These are phyloP conservation scores for Trichosporon coremiiforme DNA, from an alignment of 1,284 basidiomycete genomes.

Conservation along the genomic window DNA sequence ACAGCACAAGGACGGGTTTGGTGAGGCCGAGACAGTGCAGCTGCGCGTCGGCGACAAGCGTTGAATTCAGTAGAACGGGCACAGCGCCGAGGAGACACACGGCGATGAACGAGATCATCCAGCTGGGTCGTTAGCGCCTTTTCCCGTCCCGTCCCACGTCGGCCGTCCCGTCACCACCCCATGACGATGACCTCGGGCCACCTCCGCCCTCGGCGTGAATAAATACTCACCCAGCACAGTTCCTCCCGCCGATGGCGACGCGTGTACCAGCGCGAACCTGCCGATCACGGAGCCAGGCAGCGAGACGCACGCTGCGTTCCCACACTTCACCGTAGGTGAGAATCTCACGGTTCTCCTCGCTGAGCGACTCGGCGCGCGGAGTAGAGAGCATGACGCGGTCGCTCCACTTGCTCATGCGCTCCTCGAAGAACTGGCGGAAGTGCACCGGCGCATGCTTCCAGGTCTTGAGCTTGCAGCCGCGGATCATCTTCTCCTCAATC, in stretches of 20 bases:
- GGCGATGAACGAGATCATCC: conserved; percentile 46
- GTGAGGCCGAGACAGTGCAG: conserved; percentile 41
- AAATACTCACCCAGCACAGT: conserved; percentile 38
- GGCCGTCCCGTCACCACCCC: background rate
- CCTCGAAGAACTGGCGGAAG: conserved; percentile 12
- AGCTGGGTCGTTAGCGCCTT: conserved; percentile 38
- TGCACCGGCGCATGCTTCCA: conserved; percentile 45
- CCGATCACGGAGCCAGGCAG: conserved; percentile 40
- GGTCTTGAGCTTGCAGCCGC: conserved; percentile 35
- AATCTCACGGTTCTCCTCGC: conserved; percentile 21
- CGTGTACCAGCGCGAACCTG: conserved; percentile 41
- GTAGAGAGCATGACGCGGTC: conserved; percentile 9
- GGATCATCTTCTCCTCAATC: conserved; percentile 41
- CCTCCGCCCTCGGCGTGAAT: background rate
- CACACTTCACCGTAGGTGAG: conserved; percentile 31
- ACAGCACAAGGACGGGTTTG: conserved; percentile 38
- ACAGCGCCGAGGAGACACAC: conserved; percentile 48
- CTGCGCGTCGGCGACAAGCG: conserved; percentile 43
- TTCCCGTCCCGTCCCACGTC: background rate
- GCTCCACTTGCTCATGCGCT: background rate
- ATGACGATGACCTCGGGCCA: background rate
- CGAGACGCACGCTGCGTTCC: conserved; percentile 33
- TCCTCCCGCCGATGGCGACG: conserved; percentile 46
- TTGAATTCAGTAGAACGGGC: conserved; percentile 46
- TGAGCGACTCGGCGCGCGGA: background rate